Evolutionary conservation across 2,329 filamentous ascomycete genomes (phyloP), one percentile per base, ranked within the genome.

Genomic region (Verticillium longisporum): DNA sequence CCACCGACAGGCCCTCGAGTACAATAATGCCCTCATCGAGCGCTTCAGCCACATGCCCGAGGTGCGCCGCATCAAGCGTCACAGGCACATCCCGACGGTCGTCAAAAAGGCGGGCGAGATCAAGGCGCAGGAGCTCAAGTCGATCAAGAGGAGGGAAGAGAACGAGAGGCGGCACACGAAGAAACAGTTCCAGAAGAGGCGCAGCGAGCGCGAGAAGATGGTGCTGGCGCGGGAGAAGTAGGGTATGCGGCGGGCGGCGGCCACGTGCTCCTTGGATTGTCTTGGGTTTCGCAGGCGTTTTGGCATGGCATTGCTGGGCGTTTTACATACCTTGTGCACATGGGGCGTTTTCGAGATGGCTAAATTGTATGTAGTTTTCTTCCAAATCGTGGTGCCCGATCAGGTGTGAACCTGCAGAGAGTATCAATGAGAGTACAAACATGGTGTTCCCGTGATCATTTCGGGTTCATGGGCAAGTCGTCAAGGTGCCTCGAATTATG

Each of bases 61-160:
- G 77, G 90, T 99, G 67, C 86, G 87, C 68, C 86, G 96, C 60
- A 99, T 99, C 74, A 88, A 88, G 69, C 85, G 92, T 59, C 95
- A 99, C 75, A 86, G 95, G 64, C 95, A 98, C 76, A 78, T 97
- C 64, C 95, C 95, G 21, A 91, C 92, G 81, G 87, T 92, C 61
- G 87, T 98, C 66, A 97, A 97, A 88, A 98, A 97, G 85, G 94
- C 94, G 4, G 87, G 84, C 57, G 90, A 97, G 80, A 98, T 98
- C 77, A 99, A 99, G 86, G 79, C 79, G 61, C 92, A 96, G 71
- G 95, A 98, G 75, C 75, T 97, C 69, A 87, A 87, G 75, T 85
- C 91, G 37, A 90, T 97, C 74, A 97, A 96, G 86, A 83, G 91
- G 68, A 88, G 88, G 68, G 91, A 97, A 70, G 95, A 99, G 80